Percentiles rank a stretch among this genome's conserved stretches.
Conservation (phyloP, 2,329 filamentous ascomycete species). For the Lojkania enalia region DNA sequence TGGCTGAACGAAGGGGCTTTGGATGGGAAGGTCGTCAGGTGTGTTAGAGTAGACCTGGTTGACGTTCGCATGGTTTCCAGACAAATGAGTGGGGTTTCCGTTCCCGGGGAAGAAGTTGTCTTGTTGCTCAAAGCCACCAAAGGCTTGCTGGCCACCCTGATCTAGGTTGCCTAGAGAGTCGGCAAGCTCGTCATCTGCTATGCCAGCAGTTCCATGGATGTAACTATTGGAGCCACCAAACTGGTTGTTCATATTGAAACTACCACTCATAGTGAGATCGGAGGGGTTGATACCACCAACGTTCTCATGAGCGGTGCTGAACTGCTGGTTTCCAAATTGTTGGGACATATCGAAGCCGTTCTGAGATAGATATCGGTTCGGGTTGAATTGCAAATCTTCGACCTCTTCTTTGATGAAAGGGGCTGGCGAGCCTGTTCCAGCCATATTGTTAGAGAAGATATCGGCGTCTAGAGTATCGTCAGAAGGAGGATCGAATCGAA, state of each 20-base stretch:
- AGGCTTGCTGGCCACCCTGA: constrained; percentile 36
- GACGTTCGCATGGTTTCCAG: constrained; percentile 71
- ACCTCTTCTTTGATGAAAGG: constrained; percentile 71
- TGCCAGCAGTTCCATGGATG: constrained; percentile 74
- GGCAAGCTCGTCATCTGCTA: constrained; percentile 85
- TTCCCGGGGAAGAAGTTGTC: constrained; percentile 52
- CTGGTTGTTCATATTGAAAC: constrained; percentile 58
- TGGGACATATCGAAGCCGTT: constrained; percentile 57
- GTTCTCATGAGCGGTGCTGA: constrained; percentile 48
- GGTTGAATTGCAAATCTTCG: constrained; percentile 63
- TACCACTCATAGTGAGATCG: constrained; percentile 73
- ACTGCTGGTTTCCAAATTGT: constrained; percentile 53
- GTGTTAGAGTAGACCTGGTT: constrained; percentile 83
- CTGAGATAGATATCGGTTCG: constrained; percentile 53
- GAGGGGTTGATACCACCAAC: constrained; percentile 72
- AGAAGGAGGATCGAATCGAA: constrained; percentile 42
- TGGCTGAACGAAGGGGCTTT: constrained; percentile 79
- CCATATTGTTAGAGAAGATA: constrained; percentile 53
- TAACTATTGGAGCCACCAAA: constrained; percentile 68
- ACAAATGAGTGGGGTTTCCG: constrained; percentile 43
- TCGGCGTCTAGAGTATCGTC: constrained; percentile 49
- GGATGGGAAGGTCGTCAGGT: constrained; percentile 87
- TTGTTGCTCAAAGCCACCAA: constrained; percentile 60
- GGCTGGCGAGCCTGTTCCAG: constrained; percentile 57
- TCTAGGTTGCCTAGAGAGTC: constrained; percentile 66